Conservation (phyloP, 352 stramenopile species). For the Phytopythium oedochilum region DNA sequence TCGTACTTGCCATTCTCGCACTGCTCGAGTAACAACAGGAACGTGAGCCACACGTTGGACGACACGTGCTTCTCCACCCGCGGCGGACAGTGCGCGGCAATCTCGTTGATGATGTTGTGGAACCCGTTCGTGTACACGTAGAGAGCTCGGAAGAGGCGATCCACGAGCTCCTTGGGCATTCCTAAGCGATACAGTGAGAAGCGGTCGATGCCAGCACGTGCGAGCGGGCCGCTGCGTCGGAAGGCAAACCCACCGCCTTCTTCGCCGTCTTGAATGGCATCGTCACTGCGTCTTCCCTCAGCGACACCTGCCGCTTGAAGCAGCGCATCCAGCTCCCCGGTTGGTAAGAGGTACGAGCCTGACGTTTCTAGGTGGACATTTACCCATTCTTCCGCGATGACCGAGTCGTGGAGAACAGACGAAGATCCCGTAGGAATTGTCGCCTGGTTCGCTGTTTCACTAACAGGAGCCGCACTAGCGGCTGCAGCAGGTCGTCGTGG, state of each 20-base stretch:
- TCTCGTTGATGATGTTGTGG: constrained; percentile 81
- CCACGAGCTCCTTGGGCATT: constrained; percentile 74
- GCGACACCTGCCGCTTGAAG: constrained; percentile 16
- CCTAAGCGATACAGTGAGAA: constrained; percentile 63
- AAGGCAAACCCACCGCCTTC: constrained; percentile 42
- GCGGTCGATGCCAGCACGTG: constrained; percentile 64
- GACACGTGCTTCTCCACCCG: constrained; percentile 71
- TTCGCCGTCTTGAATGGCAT: constrained; percentile 29
- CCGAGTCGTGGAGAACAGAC: constrained; percentile 49
- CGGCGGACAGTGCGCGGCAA: constrained; percentile 61
- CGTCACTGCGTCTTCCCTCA: constrained; percentile 16
- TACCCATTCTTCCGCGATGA: constrained; percentile 78
- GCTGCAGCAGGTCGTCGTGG: not conserved
- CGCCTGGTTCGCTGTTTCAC: not conserved
- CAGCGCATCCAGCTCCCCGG: constrained; percentile 36
- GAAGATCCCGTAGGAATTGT: not conserved
- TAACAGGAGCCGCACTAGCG: not conserved
- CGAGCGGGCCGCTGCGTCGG: constrained; percentile 38
- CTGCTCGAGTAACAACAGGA: constrained; percentile 70
- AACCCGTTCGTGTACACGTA: constrained; percentile 87
- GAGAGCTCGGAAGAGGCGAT: constrained; percentile 71
- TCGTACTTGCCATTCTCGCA: constrained; percentile 81
- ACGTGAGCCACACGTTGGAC: constrained; percentile 74
- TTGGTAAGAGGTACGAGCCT: constrained; percentile 44
- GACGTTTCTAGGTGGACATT: constrained; percentile 67